Evolutionary conservation across 2,329 filamentous ascomycete genomes (phyloP).

Genomic region (Coniochaeta prunicola): DNA sequence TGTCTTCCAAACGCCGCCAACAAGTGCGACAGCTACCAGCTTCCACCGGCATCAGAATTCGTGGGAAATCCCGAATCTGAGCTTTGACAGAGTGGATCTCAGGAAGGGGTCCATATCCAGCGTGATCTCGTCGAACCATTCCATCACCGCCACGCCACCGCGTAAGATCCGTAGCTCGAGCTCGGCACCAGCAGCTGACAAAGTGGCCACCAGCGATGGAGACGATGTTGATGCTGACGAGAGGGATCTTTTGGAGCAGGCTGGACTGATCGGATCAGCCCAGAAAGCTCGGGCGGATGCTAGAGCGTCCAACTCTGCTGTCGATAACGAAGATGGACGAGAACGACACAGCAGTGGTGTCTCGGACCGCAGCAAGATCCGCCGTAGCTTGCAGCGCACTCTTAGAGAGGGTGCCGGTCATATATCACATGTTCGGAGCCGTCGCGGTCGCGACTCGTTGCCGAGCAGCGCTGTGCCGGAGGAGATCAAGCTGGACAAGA

Average conservation of each 20-base stretch:
- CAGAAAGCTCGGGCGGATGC: constrained; percentile 33
- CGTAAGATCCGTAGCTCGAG: constrained; percentile 21
- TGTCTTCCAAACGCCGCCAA: constrained; percentile 41
- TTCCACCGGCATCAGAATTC: constrained; percentile 33
- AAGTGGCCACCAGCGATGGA: constrained; percentile 20
- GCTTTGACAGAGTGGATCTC: constrained; percentile 23
- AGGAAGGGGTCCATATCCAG: constrained; percentile 38
- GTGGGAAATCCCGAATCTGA: constrained; percentile 31
- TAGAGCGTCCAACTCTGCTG: constrained; percentile 29
- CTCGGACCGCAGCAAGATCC: constrained; percentile 59
- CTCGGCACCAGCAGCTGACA: constrained; percentile 18
- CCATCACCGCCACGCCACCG: constrained; percentile 23
- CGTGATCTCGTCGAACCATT: constrained; percentile 26
- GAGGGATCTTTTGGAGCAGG: constrained; percentile 58
- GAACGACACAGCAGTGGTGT: constrained; percentile 14
- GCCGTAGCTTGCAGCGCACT: constrained; percentile 83
- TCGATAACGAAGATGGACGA: constrained; percentile 29
- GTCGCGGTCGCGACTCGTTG: constrained; percentile 67
- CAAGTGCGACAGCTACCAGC: constrained; percentile 26
- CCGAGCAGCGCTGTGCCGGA: constrained; percentile 48
- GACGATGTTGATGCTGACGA: constrained; percentile 59
- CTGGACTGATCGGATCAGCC: constrained; percentile 50
- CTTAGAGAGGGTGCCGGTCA: constrained; percentile 71
- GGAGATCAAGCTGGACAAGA: constrained; percentile 25
- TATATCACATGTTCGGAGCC: constrained; percentile 61